Base-by-base conservation (phyloP, 2,329 filamentous ascomycete species). In the Trichophyton mentagrophytes region DNA sequence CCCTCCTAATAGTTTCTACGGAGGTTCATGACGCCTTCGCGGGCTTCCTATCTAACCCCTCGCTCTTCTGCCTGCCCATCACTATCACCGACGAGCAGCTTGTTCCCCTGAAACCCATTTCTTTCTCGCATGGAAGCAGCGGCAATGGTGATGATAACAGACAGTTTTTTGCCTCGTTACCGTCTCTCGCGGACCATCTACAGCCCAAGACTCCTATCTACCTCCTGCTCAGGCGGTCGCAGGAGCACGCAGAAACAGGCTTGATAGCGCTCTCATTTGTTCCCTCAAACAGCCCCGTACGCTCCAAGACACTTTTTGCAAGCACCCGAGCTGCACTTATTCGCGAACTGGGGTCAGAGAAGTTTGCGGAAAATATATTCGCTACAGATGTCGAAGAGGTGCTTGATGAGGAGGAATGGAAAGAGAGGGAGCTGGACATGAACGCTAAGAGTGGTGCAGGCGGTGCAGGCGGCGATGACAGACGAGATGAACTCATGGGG, bases 251-350 rank as follows among this genome's bases (percentile, higher is more conserved):
- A 58, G 69, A 47, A 66, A 71, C 61, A 76, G 78, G 67, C 40
- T 69, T 78, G 38, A 73, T 81, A 44, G 82, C 82, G 1, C 70
- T 86, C 33, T 85, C 84, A 42, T 86, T 84, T 67, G 81, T 86
- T 25, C 84, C 84, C 6, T 82, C 82, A 62, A 74, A 82, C 53
- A 83, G 84, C 3, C 81, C 82, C 0, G 84, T 86, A 42, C 80
- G 84, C 40, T 78, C 83, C 63, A 86, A 86, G 73, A 86, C 82
- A 70, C 78, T 86, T 38, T 85, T 85, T 71, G 84, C 84, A 15
- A 80, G 79, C n/a, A 85, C 84, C 42, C 79, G 83, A 2, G 72
- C 83, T 36, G 84, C 82, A 1, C 74, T 86, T 13, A 76, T 79
- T 15, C 74, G 83, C 3, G 83, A 85, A 67, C 74, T 86, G 25